Evolutionary conservation across 331 rosid genomes (phyloP).

Genomic region (Rosa hybrid): DNA sequence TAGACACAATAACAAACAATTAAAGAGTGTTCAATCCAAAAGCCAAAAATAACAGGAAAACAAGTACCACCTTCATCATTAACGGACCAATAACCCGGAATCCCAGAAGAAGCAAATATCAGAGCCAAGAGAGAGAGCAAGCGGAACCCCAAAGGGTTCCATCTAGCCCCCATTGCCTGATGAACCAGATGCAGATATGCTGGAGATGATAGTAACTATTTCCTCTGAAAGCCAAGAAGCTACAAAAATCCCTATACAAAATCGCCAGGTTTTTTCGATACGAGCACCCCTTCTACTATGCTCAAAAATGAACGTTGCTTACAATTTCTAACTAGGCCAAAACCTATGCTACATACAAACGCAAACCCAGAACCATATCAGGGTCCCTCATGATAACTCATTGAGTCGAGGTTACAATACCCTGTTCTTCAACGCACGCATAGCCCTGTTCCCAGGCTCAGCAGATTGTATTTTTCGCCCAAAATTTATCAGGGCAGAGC

Average conservation of each 20-base stretch:
- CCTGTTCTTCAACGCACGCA: constrained; percentile 40
- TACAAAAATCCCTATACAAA: constrained; percentile 40
- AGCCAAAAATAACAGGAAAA: neutral
- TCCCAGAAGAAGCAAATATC: constrained; percentile 42
- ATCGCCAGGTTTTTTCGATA: constrained; percentile 57
- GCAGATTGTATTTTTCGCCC: constrained; percentile 28
- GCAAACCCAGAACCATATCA: constrained; percentile 37
- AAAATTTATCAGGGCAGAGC: constrained; percentile 32
- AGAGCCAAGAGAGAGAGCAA: constrained; percentile 50
- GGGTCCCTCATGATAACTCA: constrained; percentile 62
- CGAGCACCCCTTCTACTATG: constrained; percentile 22
- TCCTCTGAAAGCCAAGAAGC: constrained; percentile 40
- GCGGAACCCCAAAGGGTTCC: constrained; percentile 54
- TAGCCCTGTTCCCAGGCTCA: constrained; percentile 29
- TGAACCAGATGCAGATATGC: constrained; percentile 41
- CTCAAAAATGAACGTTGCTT: neutral
- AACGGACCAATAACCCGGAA: constrained; percentile 50
- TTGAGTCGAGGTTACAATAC: constrained; percentile 34
- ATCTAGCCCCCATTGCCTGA: constrained; percentile 72
- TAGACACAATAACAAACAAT: neutral
- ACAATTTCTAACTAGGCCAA: constrained; percentile 47
- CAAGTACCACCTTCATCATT: constrained; percentile 72
- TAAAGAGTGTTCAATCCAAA: neutral
- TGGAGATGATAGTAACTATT: constrained; percentile 38
- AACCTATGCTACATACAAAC: constrained; percentile 38